phyloP scores from a whole-genome alignment of 495 filamentous ascomycete species.

The Podospora didyma region DNA sequence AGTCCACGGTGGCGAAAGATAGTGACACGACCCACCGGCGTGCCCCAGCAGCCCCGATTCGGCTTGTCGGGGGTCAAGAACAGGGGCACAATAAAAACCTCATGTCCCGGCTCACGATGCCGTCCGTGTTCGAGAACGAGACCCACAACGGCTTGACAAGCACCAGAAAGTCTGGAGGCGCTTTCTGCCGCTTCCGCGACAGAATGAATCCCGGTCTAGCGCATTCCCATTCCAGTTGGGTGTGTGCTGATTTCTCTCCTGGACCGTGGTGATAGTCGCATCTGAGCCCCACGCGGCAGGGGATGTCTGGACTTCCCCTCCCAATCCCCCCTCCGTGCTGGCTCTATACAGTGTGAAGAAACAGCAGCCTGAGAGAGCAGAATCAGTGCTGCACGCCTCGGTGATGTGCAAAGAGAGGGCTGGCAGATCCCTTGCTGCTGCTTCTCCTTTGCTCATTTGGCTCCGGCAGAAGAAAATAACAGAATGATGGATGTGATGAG shows the following conservation, averaged over 20 bases:
- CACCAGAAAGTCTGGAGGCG: conserved; percentile 4
- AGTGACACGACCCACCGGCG: neutral
- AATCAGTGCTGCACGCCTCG: no score
- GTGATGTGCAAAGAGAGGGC: no score
- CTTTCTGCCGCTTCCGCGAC: conserved; percentile 11
- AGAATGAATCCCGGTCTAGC: neutral
- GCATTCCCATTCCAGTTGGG: neutral
- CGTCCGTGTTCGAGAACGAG: conserved; percentile 5
- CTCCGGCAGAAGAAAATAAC: no score
- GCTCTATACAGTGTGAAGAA: no score
- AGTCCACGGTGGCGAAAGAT: conserved; percentile 2
- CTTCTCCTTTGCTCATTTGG: no score
- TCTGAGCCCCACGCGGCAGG: no score
- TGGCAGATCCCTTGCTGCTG: no score
- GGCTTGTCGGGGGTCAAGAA: neutral
- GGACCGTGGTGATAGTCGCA: no score
- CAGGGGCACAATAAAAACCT: conserved; percentile 2
- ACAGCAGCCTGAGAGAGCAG: no score
- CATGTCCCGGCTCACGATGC: neutral
- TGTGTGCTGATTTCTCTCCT: no score
- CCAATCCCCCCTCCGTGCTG: no score
- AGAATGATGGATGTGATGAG: conserved; percentile 4
- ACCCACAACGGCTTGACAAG: neutral
- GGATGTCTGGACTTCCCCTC: no score
- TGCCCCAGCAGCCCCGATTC: neutral